Base-by-base conservation (phyloP, 2,329 filamentous ascomycete genomes). In the Aotearoamyces nothofagi region DNA sequence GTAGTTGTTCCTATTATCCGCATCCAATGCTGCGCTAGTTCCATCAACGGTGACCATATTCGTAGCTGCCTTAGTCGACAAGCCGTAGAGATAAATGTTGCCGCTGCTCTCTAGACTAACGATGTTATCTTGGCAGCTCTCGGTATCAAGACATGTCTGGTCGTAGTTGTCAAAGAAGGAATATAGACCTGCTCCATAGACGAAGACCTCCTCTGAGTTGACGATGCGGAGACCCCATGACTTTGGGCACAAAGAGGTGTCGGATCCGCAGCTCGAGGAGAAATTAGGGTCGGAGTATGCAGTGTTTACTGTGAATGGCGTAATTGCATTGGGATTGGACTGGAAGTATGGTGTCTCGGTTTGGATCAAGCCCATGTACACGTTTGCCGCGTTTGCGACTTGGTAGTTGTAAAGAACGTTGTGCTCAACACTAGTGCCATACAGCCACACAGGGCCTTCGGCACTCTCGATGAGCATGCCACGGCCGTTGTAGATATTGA, bases 331-430 rank as follows among this genome's bases (percentile, higher is more conserved):
- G 4, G 84, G 82, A 57, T 87, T 86, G 49, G 78, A 69, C 57
- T 92, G 81, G 64, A 78, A 83, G 61, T 81, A 84, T 17, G 84
- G 79, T 4, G 84, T 93, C 57, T 94, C 87, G 3, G 80, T 81
- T 57, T 94, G 86, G 44, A 92, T 82, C 28, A 81, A 58, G 8
- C 69, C 75, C 66, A 92, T 76, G 59, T 78, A 92, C 37, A 92
- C 64, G 46, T 86, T 78, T 45, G 71, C 63, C 2, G 84, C 81
- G 37, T 76, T 75, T 47, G 66, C 59, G 45, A 94, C 59, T 54
- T 92, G 79, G 60, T 92, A 93, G 60, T 94, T 87, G 58, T 80
- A 83, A 14, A 76, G 55, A 23, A 73, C 65, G 33, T 49, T 69
- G 55, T 77, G 71, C 56, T 77, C 71, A 12, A 68, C 64, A n/a